Evolutionary conservation across 2,329 filamentous ascomycete genomes (phyloP), one percentile per base, ranked within the genome.

Genomic region (Hymenoscyphus repandus): DNA sequence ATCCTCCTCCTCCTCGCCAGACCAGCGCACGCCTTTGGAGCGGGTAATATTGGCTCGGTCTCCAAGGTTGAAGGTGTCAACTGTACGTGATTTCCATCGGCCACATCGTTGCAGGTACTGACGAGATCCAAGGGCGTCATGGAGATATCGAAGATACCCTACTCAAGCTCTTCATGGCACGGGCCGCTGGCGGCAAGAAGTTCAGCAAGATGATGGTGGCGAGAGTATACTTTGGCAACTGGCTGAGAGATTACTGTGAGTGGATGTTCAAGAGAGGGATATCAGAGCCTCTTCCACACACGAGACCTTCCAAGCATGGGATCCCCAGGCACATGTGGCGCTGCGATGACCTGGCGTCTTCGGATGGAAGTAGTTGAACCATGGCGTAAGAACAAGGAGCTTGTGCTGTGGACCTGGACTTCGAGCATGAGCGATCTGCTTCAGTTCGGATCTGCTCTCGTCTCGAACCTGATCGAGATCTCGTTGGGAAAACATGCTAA

Each of bases 151-250:
- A 96, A 74, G 91, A 96, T 74, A 85, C 86, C 32, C 82, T 96
- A 49, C 80, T 95, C 52, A 83, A 80, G 53, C 75, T 96, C 50
- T 57, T 71, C 43, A 80, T 86, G 66, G 80, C 83, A 39, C 76
- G 78, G 53, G 76, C 77, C 37, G 82, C 80, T 17, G 73, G 72
- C 56, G 80, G 80, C 60, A 90, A 91, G 74, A 95, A 91, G 65
- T 96, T 95, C 71, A 82, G 80, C 74, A 93, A 93, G 73, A 80
- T 95, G 64, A 86, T 85, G 65, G 87, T 96, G 56, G 88, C 91
- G 57, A 82, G 90, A 54, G 88, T 95, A 57, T 96, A 96, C 74
- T 96, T 96, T 73, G 91, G 91, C 58, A 96, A 96, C 74, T 96
- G 91, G 91, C 80, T 96, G 32, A 82, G 82, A 50, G 91, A 96